Evolutionary conservation across 331 rosid genomes (phyloP).

Genomic region (Malus hybrid): DNA sequence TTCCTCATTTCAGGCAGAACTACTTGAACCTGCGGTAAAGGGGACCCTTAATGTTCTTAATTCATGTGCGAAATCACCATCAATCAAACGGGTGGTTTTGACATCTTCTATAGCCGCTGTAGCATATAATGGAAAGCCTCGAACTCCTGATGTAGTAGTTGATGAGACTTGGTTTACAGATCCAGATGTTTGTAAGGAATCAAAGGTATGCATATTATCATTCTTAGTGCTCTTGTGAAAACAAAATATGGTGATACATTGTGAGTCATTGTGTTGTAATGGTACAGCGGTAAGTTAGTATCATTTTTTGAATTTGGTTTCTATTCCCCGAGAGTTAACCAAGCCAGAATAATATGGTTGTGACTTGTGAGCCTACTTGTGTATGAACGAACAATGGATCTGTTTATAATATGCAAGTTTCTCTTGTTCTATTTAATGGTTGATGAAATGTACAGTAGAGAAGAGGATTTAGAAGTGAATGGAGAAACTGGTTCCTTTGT

Average conservation of each 20-base stretch:
- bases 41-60: slow-evolving; percentile 55
- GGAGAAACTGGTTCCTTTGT: not conserved
- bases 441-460: not conserved
- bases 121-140: slow-evolving; percentile 36
- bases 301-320: not conserved
- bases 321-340: not conserved
- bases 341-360: not conserved
- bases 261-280: not conserved
- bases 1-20: slow-evolving; percentile 33
- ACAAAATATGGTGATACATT: not conserved
- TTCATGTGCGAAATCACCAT: slow-evolving; percentile 29
- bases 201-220: slow-evolving; percentile 25
- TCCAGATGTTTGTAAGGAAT: slow-evolving; percentile 38
- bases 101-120: slow-evolving; percentile 65
- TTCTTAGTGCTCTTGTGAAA: not conserved
- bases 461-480: not conserved
- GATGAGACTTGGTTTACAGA: slow-evolving; percentile 66
- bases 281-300: not conserved
- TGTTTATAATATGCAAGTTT: not conserved
- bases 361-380: not conserved
- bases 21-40: slow-evolving; percentile 49
- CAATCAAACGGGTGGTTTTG: slow-evolving; percentile 50
- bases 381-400: not conserved
- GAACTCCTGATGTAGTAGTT: slow-evolving; percentile 47
- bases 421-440: not conserved